Base-by-base conservation (phyloP, 768 basidiomycete genomes). In the Grammothele lineata region DNA sequence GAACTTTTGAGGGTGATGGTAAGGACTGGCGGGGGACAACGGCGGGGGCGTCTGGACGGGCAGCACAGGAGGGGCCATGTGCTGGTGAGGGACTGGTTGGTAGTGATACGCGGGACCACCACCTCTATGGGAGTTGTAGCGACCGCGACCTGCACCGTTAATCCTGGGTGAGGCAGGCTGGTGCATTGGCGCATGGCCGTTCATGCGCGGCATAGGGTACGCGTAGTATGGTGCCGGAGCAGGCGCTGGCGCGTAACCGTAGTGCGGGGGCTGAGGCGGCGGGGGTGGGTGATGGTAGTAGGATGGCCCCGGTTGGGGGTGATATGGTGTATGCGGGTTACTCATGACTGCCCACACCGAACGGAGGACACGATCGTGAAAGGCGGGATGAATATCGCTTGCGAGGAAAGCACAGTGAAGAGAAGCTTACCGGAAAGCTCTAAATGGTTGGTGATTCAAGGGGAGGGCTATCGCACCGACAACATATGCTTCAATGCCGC, bases 101-200 rank as follows among this genome's bases (percentile, higher is more conserved):
- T 66, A 69, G 34, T 68, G 67, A 23, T 71, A 70, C 38, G 58
- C 64, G 34, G 69, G 71, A 5, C 64, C 62, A 11, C 65, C 70
- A 34, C 70, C 62, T 42, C 71, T 56, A 23, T 68, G 58, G 9
- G 71, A 56, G 41, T 64, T 68, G 49, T 56, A 66, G 7, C 64
- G 62, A 36, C 62, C 64, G 55, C 62, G 72, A 34, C 57, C 70
- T 11, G 57, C 55, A n/a, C 54, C 57, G 36, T 59, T 64, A 15
- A 67, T 54, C 40, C 68, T 69, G 45, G 69, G 66, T 15, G 71
- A 64, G 43, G 70, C 64, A 45, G 62, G 68, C 18, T 53, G 64
- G 47, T 62, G 66, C 48, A 60, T 64, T 47, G 62, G 72, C 48
- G 59, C 64, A 55, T 62, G 68, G 3, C 55, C 66, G 49, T 69